Percentiles rank a stretch among this genome's conserved stretches.
phyloP scores from a whole-genome alignment of 805 yeast genomes.

The Nakazawaea ishiwadae region DNA sequence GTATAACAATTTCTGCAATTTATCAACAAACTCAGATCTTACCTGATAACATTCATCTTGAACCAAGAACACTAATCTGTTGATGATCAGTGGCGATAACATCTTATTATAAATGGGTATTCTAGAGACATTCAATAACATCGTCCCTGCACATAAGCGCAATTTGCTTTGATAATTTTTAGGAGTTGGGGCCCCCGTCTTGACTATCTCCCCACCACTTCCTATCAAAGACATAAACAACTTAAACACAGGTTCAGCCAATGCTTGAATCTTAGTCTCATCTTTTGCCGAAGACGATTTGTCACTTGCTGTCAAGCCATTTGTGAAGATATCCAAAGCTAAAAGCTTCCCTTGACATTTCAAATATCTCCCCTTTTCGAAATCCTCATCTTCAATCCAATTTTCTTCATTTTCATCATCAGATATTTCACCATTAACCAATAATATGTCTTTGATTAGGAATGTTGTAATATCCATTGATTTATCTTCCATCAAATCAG shows the following conservation, averaged over 20 bases:
- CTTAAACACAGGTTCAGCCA: conserved; percentile 62
- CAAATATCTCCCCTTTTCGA: conserved; percentile 28
- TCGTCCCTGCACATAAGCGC: conserved; percentile 64
- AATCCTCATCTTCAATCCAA: conserved; percentile 44
- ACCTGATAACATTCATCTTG: conserved; percentile 65
- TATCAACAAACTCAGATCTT: conserved; percentile 44
- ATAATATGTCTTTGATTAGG: conserved; percentile 57
- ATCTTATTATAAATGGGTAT: conserved; percentile 44
- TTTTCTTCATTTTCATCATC: conserved; percentile 23
- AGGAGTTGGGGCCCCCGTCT: conserved; percentile 57
- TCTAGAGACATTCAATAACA: conserved; percentile 60
- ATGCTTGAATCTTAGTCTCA: conserved; percentile 32
- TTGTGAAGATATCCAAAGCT: conserved; percentile 19
- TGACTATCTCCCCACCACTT: conserved; percentile 74
- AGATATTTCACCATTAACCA: conserved; percentile 39
- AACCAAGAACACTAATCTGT: conserved; percentile 49
- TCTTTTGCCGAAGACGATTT: not conserved
- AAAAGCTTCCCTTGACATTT: conserved; percentile 42
- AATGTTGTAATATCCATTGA: conserved; percentile 55
- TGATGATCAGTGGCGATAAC: conserved; percentile 47
- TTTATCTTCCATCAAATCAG: conserved; percentile 43
- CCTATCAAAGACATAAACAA: conserved; percentile 61
- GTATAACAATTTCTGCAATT: conserved; percentile 47
- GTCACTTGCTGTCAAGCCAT: conserved; percentile 1
- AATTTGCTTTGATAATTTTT: conserved; percentile 51